Percentiles rank a stretch among this genome's conserved stretches.
phyloP scores from a whole-genome alignment of 805 yeast species.

The Starmerella sp. region DNA sequence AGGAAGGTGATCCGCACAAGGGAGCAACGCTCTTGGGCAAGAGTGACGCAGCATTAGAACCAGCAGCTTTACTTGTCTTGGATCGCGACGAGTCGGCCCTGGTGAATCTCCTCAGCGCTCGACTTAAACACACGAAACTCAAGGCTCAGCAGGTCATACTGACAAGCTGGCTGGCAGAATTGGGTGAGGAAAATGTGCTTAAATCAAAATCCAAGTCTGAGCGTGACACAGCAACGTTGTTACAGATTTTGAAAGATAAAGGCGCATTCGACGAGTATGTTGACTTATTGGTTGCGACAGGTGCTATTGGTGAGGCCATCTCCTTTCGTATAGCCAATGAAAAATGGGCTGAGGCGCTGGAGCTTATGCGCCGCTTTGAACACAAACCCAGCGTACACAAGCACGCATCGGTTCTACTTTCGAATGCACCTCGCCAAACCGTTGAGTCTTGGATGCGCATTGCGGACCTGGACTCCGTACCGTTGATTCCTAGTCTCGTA shows the following conservation, averaged over 20 bases:
- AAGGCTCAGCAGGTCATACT: constrained; percentile 42
- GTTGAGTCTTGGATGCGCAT: constrained; percentile 67
- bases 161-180: constrained; percentile 56
- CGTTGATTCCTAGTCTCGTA: constrained; percentile 64
- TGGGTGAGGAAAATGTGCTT: constrained; percentile 41
- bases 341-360: constrained; percentile 64
- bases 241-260: constrained; percentile 58
- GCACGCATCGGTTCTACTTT: constrained; percentile 55
- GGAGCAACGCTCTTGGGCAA: constrained; percentile 50
- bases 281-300: constrained; percentile 52
- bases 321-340: constrained; percentile 56
- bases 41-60: constrained; percentile 58
- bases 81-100: constrained; percentile 34
- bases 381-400: constrained; percentile 42
- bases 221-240: constrained; percentile 57
- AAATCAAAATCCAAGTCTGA: constrained; percentile 28
- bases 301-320: constrained; percentile 60
- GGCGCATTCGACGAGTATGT: constrained; percentile 55
- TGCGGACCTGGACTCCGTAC: constrained; percentile 44
- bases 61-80: constrained; percentile 48
- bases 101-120: constrained; percentile 12
- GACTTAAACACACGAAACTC: constrained; percentile 21
- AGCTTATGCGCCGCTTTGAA: constrained; percentile 37
- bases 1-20: constrained; percentile 23
- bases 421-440: constrained; percentile 57